Conservation (phyloP, 495 filamentous ascomycete genomes). For the Podospora bellae-mahoneyi region DNA sequence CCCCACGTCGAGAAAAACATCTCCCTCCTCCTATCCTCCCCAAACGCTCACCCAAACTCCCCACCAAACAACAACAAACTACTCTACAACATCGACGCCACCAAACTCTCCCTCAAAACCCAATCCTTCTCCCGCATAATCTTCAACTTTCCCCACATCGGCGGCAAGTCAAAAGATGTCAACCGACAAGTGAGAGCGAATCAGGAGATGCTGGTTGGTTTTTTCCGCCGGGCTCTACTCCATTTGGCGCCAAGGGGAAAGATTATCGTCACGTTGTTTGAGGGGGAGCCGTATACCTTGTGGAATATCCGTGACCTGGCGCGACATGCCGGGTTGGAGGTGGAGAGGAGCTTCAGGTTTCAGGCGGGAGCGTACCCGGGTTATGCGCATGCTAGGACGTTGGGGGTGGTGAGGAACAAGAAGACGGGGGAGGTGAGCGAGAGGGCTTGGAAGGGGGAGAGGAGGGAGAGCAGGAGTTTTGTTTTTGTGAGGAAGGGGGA, state of each 20-base stretch:
- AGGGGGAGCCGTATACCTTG: constrained; percentile 86
- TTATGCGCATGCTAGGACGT: constrained; percentile 82
- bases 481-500: constrained; percentile 65
- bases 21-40: constrained; percentile 40
- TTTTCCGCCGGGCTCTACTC: constrained; percentile 61
- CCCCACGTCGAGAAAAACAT: constrained; percentile 67
- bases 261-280: constrained; percentile 84
- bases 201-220: constrained; percentile 80
- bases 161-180: constrained; percentile 85
- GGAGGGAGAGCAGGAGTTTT: constrained; percentile 70
- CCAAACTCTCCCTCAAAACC: constrained; percentile 17
- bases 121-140: constrained; percentile 49
- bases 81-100: constrained; percentile 64
- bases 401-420: constrained; percentile 69
- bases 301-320: constrained; percentile 92
- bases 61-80: constrained; percentile 32
- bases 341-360: constrained; percentile 76
- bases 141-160: constrained; percentile 97
- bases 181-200: constrained; percentile 91
- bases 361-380: constrained; percentile 70
- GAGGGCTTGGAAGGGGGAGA: constrained; percentile 71
- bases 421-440: constrained; percentile 44
- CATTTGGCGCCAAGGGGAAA: constrained; percentile 42
- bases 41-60: constrained; percentile 37
- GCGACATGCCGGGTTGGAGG: constrained; percentile 69